Evolutionary conservation across 192 early-diverging fungal species (phyloP), one percentile per base, ranked within the genome.

Genomic region (Coemansia sp.): DNA sequence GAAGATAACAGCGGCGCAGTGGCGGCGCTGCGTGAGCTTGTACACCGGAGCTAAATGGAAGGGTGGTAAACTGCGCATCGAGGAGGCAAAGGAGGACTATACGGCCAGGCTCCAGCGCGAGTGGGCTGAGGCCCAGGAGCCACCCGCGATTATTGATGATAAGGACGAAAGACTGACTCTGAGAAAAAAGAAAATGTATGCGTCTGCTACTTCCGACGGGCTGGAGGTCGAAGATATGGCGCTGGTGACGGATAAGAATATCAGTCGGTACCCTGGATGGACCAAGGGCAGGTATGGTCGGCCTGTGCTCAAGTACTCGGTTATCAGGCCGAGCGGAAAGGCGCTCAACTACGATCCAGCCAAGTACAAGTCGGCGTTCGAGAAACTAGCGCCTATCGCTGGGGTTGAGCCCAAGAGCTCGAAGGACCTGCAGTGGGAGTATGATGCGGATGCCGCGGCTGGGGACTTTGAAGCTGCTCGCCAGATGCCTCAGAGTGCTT

Each of bases 21-120:
- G 89, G 85, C 80, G 70, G 41, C 87, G 86, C 72, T 93, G 92
- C 77, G 77, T 88, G 25, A 80, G 84, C 18, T 52, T 88, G 18
- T 93, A 89, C 63, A 89, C 90, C 37, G 89, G 90, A 3, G 77
- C 93, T 12, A 92, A 91, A 58, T 95, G 93, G 93, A 95, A 93
- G 73, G 93, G 93, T 41, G 82, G 86, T 25, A 84, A 85, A 28
- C 53, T 95, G 60, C 85, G 87, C 43, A 76, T 95, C 16, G 89
- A 93, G 60, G 92, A 91, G n/a, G 90, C 93, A 12, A 93, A 92
- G 69, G 86, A 86, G 50, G 82, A 87, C 61, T 93, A 87, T 74
- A 60, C 53, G 52, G 62, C 59, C 5, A 84, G 82, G 35, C 69
- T 83, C 14, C 53, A 81, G 50, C 79, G 88, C 13, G 87, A 89